Percentiles rank a stretch among this genome's conserved stretches.
Conservation (phyloP, 164 flowering plant species). For the Vitis amurensis region DNA sequence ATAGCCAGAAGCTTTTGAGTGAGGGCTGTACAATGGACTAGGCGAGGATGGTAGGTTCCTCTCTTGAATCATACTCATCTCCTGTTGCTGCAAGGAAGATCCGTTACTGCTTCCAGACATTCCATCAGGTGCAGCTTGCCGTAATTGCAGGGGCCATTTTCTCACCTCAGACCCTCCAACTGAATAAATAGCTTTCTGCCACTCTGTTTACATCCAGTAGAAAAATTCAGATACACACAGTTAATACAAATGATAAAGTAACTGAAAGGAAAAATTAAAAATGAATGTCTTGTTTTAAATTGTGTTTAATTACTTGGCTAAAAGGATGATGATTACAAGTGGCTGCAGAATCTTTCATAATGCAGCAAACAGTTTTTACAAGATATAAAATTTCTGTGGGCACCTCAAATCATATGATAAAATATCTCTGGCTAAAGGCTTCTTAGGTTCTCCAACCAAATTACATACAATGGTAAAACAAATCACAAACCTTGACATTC, state of each 20-base stretch:
- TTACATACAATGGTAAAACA: neutral
- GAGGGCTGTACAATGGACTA: constrained; percentile 73
- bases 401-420: neutral
- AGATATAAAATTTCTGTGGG: neutral
- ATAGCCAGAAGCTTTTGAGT: constrained; percentile 65
- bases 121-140: constrained; percentile 72
- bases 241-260: neutral
- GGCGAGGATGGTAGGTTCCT: constrained; percentile 82
- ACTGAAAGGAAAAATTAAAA: neutral
- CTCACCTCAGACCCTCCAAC: constrained; percentile 90
- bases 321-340: no score
- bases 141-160: constrained; percentile 90
- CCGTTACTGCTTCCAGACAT: constrained; percentile 75
- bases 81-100: constrained; percentile 74
- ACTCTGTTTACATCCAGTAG: constrained; percentile 53
- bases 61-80: constrained; percentile 80
- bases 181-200: constrained; percentile 93
- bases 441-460: neutral
- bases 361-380: neutral
- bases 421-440: no score
- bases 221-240: constrained; percentile 1
- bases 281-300: no score
- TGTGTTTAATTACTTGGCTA: no score
- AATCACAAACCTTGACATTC: constrained; percentile 77
- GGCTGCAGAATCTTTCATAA: neutral